Percentiles rank a stretch among this genome's conserved stretches.
Conservation (phyloP, 23 red algal species). For the Pyropia yezoensis region DNA sequence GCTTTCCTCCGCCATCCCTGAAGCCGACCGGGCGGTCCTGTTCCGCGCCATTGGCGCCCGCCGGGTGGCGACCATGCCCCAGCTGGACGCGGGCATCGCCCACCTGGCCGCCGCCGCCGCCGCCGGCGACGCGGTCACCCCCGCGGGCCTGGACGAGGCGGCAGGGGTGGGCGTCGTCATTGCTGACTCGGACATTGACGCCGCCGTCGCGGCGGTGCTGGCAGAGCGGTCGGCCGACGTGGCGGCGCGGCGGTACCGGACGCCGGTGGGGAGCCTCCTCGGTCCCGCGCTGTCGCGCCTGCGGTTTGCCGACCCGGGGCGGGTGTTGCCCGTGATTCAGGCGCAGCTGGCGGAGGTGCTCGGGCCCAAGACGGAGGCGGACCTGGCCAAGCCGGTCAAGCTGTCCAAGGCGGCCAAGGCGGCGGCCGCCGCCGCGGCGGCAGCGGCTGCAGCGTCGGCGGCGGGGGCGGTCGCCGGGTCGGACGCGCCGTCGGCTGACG, state of each 20-base stretch:
- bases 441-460: background rate
- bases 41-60: constrained; percentile 50
- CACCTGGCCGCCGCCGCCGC: constrained; percentile 33
- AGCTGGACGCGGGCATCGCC: constrained; percentile 72
- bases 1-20: constrained; percentile 22
- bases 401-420: constrained; percentile 30
- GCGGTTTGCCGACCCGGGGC: constrained; percentile 68
- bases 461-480: too few relatives aligned
- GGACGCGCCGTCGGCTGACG: background rate
- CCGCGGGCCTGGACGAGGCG: constrained; percentile 45
- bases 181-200: constrained; percentile 18
- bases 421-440: background rate
- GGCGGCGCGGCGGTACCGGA: constrained; percentile 50
- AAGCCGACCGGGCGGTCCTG: constrained; percentile 34
- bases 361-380: constrained; percentile 67
- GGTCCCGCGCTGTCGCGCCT: constrained; percentile 42
- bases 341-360: constrained; percentile 30
- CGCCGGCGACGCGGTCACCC: constrained; percentile 14
- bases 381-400: constrained; percentile 50
- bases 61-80: constrained; percentile 36
- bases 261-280: constrained; percentile 52
- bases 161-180: constrained; percentile 73
- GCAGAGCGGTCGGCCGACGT: constrained; percentile 16
- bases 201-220: constrained; percentile 47
- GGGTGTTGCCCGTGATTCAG: constrained; percentile 38